Conservation (phyloP, 2,329 filamentous ascomycete species). For the Aspergillus pseudoglaucus region DNA sequence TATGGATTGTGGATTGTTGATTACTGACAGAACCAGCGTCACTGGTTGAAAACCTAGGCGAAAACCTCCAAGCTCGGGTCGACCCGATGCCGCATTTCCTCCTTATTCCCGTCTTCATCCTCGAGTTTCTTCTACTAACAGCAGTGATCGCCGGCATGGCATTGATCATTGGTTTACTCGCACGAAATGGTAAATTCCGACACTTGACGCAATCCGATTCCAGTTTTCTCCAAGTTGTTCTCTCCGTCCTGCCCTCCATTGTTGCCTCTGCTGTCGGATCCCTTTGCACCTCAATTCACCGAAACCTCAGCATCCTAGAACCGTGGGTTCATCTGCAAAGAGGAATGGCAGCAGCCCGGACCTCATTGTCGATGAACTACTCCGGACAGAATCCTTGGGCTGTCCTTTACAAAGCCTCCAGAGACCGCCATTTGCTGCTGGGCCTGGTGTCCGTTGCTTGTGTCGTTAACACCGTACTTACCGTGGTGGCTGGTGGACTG, state of each 20-base stretch:
- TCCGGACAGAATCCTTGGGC: conserved; percentile 26
- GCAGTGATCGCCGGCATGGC: conserved; percentile 26
- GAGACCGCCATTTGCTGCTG: conserved; percentile 21
- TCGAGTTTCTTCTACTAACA: conserved; percentile 27
- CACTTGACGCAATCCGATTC: conserved; percentile 27
- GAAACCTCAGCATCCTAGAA: conserved; percentile 28
- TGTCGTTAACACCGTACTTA: conserved; percentile 23
- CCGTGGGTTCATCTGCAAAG: conserved; percentile 31
- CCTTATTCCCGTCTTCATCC: conserved; percentile 27
- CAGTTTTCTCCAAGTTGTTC: conserved; percentile 24
- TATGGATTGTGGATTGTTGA: not conserved
- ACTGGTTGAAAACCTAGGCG: conserved; percentile 15
- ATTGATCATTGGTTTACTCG: conserved; percentile 22
- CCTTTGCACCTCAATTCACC: conserved; percentile 28
- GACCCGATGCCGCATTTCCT: conserved; percentile 30
- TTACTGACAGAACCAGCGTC: conserved; percentile 12
- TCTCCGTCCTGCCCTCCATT: conserved; percentile 27
- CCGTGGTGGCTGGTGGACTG: conserved; percentile 26
- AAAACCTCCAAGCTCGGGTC: conserved; percentile 16
- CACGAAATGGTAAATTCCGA: conserved; percentile 23
- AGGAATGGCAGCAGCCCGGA: conserved; percentile 19
- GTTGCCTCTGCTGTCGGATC: conserved; percentile 27
- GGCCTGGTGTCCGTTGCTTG: conserved; percentile 25
- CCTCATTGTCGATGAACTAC: conserved; percentile 27
- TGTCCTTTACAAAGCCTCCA: conserved; percentile 22